Conservation (phyloP, 208 protist genomes). For the Borovskyia barvae region DNA sequence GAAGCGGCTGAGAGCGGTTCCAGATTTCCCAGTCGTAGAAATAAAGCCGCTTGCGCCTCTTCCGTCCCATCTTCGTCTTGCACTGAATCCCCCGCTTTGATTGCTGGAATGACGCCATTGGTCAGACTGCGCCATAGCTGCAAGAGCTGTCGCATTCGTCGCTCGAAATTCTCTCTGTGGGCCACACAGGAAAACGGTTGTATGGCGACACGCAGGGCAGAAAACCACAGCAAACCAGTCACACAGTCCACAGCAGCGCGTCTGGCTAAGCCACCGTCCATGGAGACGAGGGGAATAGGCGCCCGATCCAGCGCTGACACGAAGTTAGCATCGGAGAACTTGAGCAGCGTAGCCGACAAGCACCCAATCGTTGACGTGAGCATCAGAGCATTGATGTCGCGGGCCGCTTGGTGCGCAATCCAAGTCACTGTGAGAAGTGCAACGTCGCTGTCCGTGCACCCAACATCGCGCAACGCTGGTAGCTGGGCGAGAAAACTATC, state of each 20-base stretch:
- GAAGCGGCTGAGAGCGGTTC: slow-evolving; percentile 13
- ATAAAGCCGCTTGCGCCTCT: slow-evolving; percentile 13
- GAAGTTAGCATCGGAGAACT: slow-evolving; percentile 42
- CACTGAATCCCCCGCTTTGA: background rate
- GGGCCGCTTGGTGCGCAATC: slow-evolving; percentile 24
- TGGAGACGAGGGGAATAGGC: slow-evolving; percentile 23
- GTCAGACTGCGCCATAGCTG: slow-evolving; percentile 21
- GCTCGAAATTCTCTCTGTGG: slow-evolving; percentile 3
- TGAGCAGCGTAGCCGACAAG: slow-evolving; percentile 35
- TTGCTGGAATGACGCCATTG: background rate
- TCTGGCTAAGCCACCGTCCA: slow-evolving; percentile 11
- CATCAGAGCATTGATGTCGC: slow-evolving; percentile 12
- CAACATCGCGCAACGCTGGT: slow-evolving; percentile 24
- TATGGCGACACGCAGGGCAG: slow-evolving; percentile 7
- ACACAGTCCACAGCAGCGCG: slow-evolving; percentile 13
- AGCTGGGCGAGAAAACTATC: slow-evolving; percentile 32
- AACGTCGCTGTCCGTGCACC: slow-evolving; percentile 30
- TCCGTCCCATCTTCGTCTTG: too few relatives aligned
- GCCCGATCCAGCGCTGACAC: slow-evolving; percentile 36
- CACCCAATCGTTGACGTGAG: slow-evolving; percentile 27
- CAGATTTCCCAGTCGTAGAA: slow-evolving; percentile 15
- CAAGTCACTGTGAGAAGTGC: slow-evolving; percentile 33
- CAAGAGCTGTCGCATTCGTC: slow-evolving; percentile 23
- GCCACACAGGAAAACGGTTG: background rate
- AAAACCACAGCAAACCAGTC: slow-evolving; percentile 25